phyloP scores from a whole-genome alignment of 2,329 filamentous ascomycete species.

The Calonectria montana region DNA sequence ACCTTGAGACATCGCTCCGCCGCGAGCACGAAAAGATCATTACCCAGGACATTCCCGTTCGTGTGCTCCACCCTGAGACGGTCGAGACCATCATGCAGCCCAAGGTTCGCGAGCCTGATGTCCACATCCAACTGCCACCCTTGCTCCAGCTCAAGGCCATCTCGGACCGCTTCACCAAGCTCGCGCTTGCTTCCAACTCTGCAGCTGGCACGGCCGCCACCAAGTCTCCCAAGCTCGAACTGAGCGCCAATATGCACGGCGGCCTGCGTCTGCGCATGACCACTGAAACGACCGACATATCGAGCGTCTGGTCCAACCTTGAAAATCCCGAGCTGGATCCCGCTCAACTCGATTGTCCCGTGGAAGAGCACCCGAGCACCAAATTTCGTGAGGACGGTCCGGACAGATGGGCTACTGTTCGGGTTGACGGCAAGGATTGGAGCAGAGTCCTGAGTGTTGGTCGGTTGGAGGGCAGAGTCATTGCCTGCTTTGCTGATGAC shows the following conservation, averaged over 20 bases:
- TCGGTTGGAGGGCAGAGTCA: constrained; percentile 87
- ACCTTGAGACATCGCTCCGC: constrained; percentile 67
- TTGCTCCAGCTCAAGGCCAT: constrained; percentile 92
- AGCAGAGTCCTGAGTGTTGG: constrained; percentile 93
- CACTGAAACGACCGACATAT: constrained; percentile 87
- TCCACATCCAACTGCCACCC: constrained; percentile 90
- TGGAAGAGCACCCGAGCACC: constrained; percentile 86
- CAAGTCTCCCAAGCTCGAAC: constrained; percentile 76
- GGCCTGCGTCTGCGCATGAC: constrained; percentile 81
- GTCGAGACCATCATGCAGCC: constrained; percentile 97
- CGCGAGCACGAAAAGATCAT: constrained; percentile 90
- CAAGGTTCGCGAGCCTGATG: constrained; percentile 88
- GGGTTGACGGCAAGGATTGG: constrained; percentile 95
- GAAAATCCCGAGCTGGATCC: constrained; percentile 91
- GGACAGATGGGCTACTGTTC: constrained; percentile 87
- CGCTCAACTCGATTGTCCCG: constrained; percentile 74
- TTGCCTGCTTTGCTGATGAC: constrained; percentile 88
- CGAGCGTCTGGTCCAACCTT: constrained; percentile 86
- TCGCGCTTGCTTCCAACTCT: constrained; percentile 67
- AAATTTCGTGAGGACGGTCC: constrained; percentile 81
- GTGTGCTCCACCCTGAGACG: constrained; percentile 83
- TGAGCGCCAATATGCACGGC: constrained; percentile 96
- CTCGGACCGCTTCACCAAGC: constrained; percentile 93
- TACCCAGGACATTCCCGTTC: constrained; percentile 95
- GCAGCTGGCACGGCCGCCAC: constrained; percentile 56